Base-by-base conservation (phyloP, 2,329 filamentous ascomycete species). In the Huntiella bhutanensis region DNA sequence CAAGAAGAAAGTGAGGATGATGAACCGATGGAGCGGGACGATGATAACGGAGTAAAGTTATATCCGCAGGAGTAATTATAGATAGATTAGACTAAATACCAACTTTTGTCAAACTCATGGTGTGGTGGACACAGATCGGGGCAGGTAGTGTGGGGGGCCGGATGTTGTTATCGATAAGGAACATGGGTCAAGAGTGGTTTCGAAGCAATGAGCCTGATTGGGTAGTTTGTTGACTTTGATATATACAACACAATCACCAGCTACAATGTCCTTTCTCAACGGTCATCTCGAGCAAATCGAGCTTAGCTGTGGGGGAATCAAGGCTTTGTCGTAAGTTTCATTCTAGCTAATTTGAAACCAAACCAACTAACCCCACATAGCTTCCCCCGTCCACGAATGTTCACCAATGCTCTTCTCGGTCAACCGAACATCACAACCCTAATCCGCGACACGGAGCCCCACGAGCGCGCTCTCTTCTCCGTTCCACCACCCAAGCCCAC, bases 401-500 rank as follows among this genome's bases (percentile, higher is more conserved):
- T 96, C 64, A 91, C 87, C 54, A 95, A 93, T 60, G 86, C 91
- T 33, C 72, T 98, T 35, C 77, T 96, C 42, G 78, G 80, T 48
- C 78, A 78, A 53, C 80, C 87, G 61, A 91, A 98, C 61, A 96
- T 98, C 54, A 96, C 91, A 3, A 75, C 83, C 10, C 68, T 98
- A 41, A 95, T 98, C 56, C 82, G 91, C 51, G 91, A 98, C 60
- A 95, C 88, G 3, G 91, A 98, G 62, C 66, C 81, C 16, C 88
- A 96, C 64, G 91, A 98, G 61, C 81, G 87, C 56, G 88, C 88
- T 5, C 75, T 98, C 13, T 98, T 96, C 66, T 92, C 88, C 34
- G 79, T 94, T 0, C 86, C 88, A 1, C 77, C 82, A 3, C 43
- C 48, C 5, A 49, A 49, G 0, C 75, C 82, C 0, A 70, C 57